These are phyloP conservation scores for Hypomyces rosellus DNA, from an alignment of 2,329 filamentous ascomycete genomes.

Conservation along the genomic window DNA sequence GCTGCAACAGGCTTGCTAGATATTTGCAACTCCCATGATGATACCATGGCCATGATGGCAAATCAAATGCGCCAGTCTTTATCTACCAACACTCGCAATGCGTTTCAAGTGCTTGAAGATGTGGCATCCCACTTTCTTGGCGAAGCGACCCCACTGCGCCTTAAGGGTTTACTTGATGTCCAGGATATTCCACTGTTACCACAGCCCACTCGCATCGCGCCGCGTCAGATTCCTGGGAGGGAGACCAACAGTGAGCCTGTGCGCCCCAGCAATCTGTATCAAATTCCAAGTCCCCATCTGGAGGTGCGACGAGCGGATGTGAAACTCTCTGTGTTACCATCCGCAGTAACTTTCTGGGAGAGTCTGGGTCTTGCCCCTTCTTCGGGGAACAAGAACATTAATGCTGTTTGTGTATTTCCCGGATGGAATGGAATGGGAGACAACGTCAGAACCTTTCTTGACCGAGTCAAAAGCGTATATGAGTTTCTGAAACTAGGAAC, in stretches of 20 bases:
- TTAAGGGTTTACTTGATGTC: conserved; percentile 49
- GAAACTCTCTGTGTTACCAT: conserved; percentile 65
- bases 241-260: conserved; percentile 39
- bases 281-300: conserved; percentile 62
- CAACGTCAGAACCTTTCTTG: conserved; percentile 57
- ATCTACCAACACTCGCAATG: conserved; percentile 38
- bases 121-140: conserved; percentile 40
- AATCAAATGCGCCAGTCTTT: conserved; percentile 36
- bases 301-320: conserved; percentile 65
- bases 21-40: conserved; percentile 21
- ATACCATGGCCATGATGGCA: conserved; percentile 18
- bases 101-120: conserved; percentile 41
- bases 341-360: conserved; percentile 76
- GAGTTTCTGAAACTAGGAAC: conserved; percentile 67
- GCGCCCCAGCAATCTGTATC: conserved; percentile 50
- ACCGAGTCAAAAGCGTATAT: conserved; percentile 63
- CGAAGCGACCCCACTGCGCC: conserved; percentile 29
- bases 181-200: conserved; percentile 50
- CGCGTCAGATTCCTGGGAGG: conserved; percentile 38
- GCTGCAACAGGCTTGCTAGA: conserved; percentile 48
- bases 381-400: conserved; percentile 64
- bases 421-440: conserved; percentile 56
- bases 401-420: conserved; percentile 65
- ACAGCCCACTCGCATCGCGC: conserved; percentile 46
- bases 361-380: conserved; percentile 67